These are phyloP conservation scores for Pseudoneurospora amorphoporcata DNA, from an alignment of 495 filamentous ascomycete species.

Conservation along the genomic window DNA sequence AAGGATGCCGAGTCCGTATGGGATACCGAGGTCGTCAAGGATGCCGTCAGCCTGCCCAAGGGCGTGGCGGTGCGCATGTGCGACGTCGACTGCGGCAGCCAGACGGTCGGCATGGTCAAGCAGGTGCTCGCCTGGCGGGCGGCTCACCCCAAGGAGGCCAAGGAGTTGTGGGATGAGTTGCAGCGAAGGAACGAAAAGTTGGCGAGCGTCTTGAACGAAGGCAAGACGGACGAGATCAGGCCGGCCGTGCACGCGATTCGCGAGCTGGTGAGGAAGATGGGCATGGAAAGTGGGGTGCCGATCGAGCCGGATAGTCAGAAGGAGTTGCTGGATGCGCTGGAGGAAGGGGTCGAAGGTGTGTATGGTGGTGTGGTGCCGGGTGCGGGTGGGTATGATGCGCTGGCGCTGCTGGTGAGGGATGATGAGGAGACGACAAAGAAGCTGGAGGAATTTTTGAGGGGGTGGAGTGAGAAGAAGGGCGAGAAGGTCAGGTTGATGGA, in stretches of 20 bases:
- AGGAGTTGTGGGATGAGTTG: conserved; percentile 58
- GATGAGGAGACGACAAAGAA: conserved; percentile 53
- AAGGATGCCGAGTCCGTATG: conserved; percentile 34
- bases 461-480: conserved; percentile 57
- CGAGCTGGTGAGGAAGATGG: conserved; percentile 63
- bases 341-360: conserved; percentile 58
- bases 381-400: conserved; percentile 88
- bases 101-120: conserved; percentile 92
- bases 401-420: conserved; percentile 70
- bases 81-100: conserved; percentile 89
- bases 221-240: conserved; percentile 26
- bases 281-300: conserved; percentile 60
- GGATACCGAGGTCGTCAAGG: conserved; percentile 67
- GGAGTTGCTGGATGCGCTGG: conserved; percentile 65
- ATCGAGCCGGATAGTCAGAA: conserved; percentile 88
- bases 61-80: conserved; percentile 82
- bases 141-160: conserved; percentile 53
- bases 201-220: conserved; percentile 45
- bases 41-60: conserved; percentile 55
- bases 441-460: conserved; percentile 50
- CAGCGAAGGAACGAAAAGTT: conserved; percentile 67
- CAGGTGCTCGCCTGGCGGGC: conserved; percentile 76
- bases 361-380: conserved; percentile 89
- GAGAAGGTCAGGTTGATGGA: conserved; percentile 66
- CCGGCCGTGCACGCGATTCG: conserved; percentile 32